Conservation (phyloP, 2,329 filamentous ascomycete genomes). For the Pseudogymnoascus sp. region DNA sequence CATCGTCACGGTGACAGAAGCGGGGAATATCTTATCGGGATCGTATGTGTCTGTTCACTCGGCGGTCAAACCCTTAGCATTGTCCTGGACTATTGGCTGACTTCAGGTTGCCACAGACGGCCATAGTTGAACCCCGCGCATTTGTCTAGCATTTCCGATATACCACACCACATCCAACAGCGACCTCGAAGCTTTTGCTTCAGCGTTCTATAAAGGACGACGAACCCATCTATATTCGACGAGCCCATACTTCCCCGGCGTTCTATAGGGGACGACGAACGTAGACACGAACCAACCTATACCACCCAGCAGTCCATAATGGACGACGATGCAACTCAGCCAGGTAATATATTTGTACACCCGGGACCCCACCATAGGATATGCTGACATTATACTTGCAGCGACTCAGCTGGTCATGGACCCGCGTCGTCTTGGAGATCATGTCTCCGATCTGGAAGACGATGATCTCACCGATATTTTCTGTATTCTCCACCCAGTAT, state of each 20-base stretch:
- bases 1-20: neutral
- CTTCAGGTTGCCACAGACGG: neutral
- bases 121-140: neutral
- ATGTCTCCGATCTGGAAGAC: slow-evolving; percentile 74
- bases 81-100: neutral
- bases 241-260: neutral
- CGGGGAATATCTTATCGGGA: neutral
- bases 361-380: neutral
- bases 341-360: neutral
- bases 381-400: slow-evolving; percentile 23
- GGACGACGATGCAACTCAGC: slow-evolving; percentile 1
- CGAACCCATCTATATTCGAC: neutral
- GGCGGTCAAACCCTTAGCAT: neutral
- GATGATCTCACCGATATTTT: slow-evolving; percentile 82
- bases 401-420: slow-evolving; percentile 76
- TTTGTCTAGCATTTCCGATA: neutral
- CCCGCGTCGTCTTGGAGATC: slow-evolving; percentile 67
- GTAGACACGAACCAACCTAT: neutral
- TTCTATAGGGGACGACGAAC: neutral
- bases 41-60: neutral
- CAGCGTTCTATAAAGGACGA: neutral
- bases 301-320: neutral
- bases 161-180: neutral
- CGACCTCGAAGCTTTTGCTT: neutral
- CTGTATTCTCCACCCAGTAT: slow-evolving; percentile 75